Conservation (phyloP, 345 rosid species). For the Brassica incana region DNA sequence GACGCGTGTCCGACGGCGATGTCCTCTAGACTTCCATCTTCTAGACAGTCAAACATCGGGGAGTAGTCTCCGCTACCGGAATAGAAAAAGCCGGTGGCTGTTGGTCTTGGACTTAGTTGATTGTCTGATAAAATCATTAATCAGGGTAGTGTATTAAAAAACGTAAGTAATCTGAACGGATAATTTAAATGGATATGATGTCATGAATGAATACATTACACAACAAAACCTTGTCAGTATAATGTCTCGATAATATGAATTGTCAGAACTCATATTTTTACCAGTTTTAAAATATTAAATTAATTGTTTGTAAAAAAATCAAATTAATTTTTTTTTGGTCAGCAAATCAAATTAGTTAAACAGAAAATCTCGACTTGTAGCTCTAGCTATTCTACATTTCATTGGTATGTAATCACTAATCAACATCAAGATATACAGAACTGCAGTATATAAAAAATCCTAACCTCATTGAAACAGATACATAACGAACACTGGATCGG, state of each 20-base stretch:
- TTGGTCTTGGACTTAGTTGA: conserved; percentile 55
- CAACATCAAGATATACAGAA: conserved; percentile 1
- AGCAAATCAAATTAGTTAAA: too few relatives aligned
- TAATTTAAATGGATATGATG: conserved; percentile 15
- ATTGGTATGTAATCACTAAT: not conserved
- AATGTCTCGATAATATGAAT: conserved; percentile 28
- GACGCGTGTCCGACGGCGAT: conserved; percentile 36
- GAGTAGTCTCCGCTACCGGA: conserved; percentile 41
- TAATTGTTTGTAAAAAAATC: not conserved
- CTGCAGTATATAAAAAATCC: not conserved
- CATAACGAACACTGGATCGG: not conserved
- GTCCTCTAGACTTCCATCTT: conserved; percentile 45
- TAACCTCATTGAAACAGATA: not conserved
- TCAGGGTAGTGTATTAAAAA: not conserved
- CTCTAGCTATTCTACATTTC: conserved; percentile 9
- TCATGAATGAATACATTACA: conserved; percentile 21
- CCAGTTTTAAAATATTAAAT: not conserved
- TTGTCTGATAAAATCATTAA: conserved; percentile 48
- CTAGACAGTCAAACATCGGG: conserved; percentile 63
- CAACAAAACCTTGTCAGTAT: conserved; percentile 25
- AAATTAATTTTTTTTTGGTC: not conserved
- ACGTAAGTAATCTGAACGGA: conserved; percentile 9
- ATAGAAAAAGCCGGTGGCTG: conserved; percentile 45
- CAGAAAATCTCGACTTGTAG: not conserved
- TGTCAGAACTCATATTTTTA: conserved; percentile 20